Evolutionary conservation across 169 alveolate species (phyloP), one percentile per base, ranked within the genome.

Genomic region (Theileria orientalis): DNA sequence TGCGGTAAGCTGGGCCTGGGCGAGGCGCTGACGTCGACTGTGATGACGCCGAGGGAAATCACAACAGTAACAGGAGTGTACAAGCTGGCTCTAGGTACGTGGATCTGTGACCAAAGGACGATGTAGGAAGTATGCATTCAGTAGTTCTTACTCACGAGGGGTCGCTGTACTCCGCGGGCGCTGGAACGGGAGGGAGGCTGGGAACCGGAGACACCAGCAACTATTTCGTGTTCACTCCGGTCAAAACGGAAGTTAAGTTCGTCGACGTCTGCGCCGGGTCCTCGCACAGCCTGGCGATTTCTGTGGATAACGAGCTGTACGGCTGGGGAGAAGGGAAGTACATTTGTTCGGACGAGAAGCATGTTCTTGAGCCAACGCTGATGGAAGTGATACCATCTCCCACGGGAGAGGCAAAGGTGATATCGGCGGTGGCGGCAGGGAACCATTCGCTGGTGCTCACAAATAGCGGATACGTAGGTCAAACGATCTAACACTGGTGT

Each of bases 1-100:
- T 78, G 94, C 46, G 96, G 96, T 11, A 93, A 92, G 68, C 85
- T 93, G 25, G 97, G 96, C 35, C 83, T 93, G 6, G 97, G 97
- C 11, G 84, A 71, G 11, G 62, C 84, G 41, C 67, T 86, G 9
- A 76, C 87, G 1, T 85, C 91, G 0, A 67, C 90, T 13, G 80
- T 93, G 2, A 76, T 90, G 63, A 63, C 87, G 0, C 97, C 97
- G 0, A 59, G 95, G 54, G 74, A 79, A 69, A 82, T 93, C 35
- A 74, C 74, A 29, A 30, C 71, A 60, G 61, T 84, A 0, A 42
- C 68, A 13, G 92, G 94, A 42, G 87, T 93, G n/a, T 75, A 80
- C 52, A 87, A 78, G 44, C 87, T 89, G 54, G 91, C 94, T 0
- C 76, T 93, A 40, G 96, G 96, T 63, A 41, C 42, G 19, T 51